Conservation (phyloP, 2,329 filamentous ascomycete species). For the Trichoderma sp. region DNA sequence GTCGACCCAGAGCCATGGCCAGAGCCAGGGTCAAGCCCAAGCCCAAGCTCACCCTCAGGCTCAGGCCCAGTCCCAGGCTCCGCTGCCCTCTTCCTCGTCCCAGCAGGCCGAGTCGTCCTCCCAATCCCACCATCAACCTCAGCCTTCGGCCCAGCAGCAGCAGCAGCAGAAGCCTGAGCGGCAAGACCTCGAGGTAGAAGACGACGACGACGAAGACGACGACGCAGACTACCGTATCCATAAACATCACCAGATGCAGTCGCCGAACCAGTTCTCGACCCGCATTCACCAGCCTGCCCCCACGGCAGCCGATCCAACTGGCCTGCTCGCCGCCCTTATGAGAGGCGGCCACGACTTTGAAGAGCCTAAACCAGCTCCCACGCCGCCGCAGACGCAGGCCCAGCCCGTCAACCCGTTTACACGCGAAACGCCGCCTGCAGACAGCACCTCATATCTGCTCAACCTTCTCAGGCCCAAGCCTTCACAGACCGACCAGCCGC, state of each 20-base stretch:
- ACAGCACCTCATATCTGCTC: conserved; percentile 82
- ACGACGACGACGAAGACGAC: conserved; percentile 16
- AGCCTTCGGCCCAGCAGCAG: conserved; percentile 23
- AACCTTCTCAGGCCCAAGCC: conserved; percentile 76
- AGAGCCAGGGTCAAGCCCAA: conserved; percentile 23
- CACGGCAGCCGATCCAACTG: conserved; percentile 53
- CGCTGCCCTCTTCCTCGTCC: conserved; percentile 15
- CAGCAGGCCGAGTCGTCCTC: conserved; percentile 17
- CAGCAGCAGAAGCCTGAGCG: conserved; percentile 20
- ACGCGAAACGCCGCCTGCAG: conserved; percentile 54
- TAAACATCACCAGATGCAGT: conserved; percentile 23
- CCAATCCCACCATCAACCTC: not conserved
- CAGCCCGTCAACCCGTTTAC: conserved; percentile 41
- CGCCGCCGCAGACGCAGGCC: conserved; percentile 24
- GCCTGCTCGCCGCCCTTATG: conserved; percentile 59
- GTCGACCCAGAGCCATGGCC: conserved; percentile 21
- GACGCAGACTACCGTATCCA: conserved; percentile 20
- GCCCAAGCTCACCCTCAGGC: conserved; percentile 6
- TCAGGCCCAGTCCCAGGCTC: conserved; percentile 19
- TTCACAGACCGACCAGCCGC: conserved; percentile 52
- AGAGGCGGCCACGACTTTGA: conserved; percentile 53
- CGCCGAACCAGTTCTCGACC: conserved; percentile 31
- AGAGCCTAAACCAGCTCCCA: conserved; percentile 31
- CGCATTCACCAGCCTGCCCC: conserved; percentile 58
- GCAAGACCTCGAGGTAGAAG: not conserved